Evolutionary conservation across 106 monocot species (phyloP), one percentile per base, ranked within the genome.

Genomic region (Platanthera zijinensis): DNA sequence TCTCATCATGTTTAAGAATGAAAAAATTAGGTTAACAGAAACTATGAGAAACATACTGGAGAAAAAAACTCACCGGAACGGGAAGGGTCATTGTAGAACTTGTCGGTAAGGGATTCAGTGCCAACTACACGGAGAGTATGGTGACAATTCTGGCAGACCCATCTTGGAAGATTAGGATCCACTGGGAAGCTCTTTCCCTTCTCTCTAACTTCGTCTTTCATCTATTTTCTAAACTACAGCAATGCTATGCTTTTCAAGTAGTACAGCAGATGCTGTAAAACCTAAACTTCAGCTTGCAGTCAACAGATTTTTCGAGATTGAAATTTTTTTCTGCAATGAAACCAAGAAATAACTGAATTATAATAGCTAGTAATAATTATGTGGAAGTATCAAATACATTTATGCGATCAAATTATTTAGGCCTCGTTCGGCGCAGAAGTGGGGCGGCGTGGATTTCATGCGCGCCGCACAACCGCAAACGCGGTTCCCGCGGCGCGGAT

Each of bases 101-200:
- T 90, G 79, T 96, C 96, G 46, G 87, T 85, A 51, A 78, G 87
- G 54, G 90, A 90, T 6, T 93, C 96, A 48, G 83, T 87, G 21
- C 92, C 96, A 77, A 89, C 92, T 76, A 96, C 86, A 74, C 87
- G 89, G 63, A 93, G 85, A 18, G 89, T 80, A 79, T 90, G 82
- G 80, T 84, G 89, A 79, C 93, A 90, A 69, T 91, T 89, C 87
- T 96, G 96, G 79, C 96, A 96, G 18, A 87, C 81, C 90, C 86
- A 87, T 74, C 90, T 56, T 4, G 90, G 92, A 5, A 91, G 79
- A 59, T 66, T 89, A 15, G 90, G 90, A 80, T 96, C 89, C 39
- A 88, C 81, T 32, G 84, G 78, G 50, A 86, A 75, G 79, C 63
- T 50, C 75, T 70, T 74, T 28, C 72, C 76, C 51, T 71, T 80